These are phyloP conservation scores for Austroboletus novae-zelandiae DNA, from an alignment of 1,284 basidiomycete genomes.

Conservation along the genomic window DNA sequence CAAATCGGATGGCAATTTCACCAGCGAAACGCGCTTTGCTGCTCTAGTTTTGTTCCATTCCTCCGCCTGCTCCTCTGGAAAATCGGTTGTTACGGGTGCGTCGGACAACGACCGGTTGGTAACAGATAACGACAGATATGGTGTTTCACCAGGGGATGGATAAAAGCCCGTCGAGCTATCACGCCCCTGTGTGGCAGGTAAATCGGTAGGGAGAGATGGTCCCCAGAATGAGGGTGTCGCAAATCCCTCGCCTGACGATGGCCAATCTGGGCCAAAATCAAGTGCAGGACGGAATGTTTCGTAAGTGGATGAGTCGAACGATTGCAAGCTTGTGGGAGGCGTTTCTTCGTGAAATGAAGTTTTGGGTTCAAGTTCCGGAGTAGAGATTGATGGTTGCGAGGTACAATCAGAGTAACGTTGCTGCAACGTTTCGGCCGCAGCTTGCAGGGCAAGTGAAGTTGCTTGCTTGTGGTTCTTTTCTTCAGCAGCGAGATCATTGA, in stretches of 20 bases:
- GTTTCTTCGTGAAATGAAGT: constrained; percentile 19
- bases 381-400: constrained; percentile 41
- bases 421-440: constrained; percentile 66
- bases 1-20: constrained; percentile 64
- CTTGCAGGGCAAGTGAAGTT: constrained; percentile 69
- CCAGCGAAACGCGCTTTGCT: constrained; percentile 79
- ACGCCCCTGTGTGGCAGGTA: constrained; percentile 28
- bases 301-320: constrained; percentile 47
- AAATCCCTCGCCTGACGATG: constrained; percentile 39
- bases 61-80: constrained; percentile 66
- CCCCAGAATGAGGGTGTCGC: constrained; percentile 31
- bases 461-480: constrained; percentile 64
- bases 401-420: constrained; percentile 34
- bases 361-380: constrained; percentile 35
- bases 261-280: constrained; percentile 53
- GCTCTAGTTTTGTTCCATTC: constrained; percentile 83
- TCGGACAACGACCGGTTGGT: constrained; percentile 28
- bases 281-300: constrained; percentile 67
- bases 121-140: constrained; percentile 31
- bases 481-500: constrained; percentile 72
- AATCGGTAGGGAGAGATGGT: constrained; percentile 37
- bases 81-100: constrained; percentile 40
- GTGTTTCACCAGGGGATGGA: constrained; percentile 24
- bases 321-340: constrained; percentile 31
- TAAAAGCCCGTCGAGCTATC: constrained; percentile 11